A percentile compares a stretch with the other conserved stretches of the same genome.
Evolutionary conservation across 495 filamentous ascomycete species (phyloP).

Genomic region (Neurospora sp.): DNA sequence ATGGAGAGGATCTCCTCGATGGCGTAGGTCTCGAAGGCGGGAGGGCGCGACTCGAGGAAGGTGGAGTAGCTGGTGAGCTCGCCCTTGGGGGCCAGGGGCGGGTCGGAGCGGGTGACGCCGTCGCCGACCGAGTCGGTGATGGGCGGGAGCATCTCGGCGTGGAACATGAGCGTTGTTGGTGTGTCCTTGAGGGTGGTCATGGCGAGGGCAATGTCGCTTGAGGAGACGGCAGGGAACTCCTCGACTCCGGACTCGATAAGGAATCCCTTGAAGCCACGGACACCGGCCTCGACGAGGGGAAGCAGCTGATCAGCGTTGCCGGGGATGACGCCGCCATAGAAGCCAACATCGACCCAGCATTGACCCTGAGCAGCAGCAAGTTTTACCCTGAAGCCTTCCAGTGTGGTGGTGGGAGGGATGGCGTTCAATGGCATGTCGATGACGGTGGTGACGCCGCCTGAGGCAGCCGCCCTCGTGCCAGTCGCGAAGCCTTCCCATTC

Average conservation of each 20-base stretch:
- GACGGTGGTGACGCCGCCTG: conserved; percentile 95
- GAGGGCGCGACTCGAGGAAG: conserved; percentile 84
- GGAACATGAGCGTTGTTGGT: conserved; percentile 92
- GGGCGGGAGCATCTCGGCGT: conserved; percentile 95
- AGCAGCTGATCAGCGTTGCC: conserved; percentile 77
- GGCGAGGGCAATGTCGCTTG: conserved; percentile 64
- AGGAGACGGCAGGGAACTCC: conserved; percentile 86
- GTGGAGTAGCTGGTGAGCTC: conserved; percentile 75
- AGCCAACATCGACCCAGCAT: conserved; percentile 98
- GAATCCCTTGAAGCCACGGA: conserved; percentile 96
- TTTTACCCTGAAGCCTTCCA: conserved; percentile 74
- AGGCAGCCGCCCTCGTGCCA: conserved; percentile 86
- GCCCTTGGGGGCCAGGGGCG: conserved; percentile 65
- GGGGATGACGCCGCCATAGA: conserved; percentile 92
- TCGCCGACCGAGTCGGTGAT: conserved; percentile 74
- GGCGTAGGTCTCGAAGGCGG: conserved; percentile 84
- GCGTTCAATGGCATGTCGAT: conserved; percentile 98
- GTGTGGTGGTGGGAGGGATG: conserved; percentile 90
- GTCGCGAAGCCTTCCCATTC: conserved; percentile 99
- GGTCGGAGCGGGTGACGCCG: conserved; percentile 58
- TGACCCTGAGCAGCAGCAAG: conserved; percentile 73
- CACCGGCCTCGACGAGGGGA: conserved; percentile 71
- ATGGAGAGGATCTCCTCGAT: conserved; percentile 77
- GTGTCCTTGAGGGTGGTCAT: conserved; percentile 66
- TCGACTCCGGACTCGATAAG: conserved; percentile 93